Evolutionary conservation across 208 protist genomes (phyloP).

Genomic region (Trypanosoma melophagium): DNA sequence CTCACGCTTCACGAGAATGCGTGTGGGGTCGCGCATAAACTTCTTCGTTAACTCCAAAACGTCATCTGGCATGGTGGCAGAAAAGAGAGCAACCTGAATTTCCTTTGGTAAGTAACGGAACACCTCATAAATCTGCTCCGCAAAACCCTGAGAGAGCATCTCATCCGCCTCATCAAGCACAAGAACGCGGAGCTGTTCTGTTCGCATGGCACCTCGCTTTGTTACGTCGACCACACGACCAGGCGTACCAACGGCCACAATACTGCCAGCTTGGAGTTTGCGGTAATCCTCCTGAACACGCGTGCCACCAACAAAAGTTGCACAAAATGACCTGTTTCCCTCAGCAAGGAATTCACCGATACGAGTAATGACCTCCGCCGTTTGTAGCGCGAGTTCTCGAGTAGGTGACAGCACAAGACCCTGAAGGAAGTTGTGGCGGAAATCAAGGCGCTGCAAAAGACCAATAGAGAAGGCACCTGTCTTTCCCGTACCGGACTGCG

Average conservation of each 20-base stretch:
- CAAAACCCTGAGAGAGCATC: constrained; percentile 97
- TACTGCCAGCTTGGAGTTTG: constrained; percentile 88
- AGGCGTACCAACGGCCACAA: constrained; percentile 97
- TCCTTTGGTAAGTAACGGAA: constrained; percentile 96
- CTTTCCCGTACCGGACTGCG: constrained; percentile 97
- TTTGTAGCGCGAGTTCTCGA: constrained; percentile 96
- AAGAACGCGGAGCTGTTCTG: constrained; percentile 93
- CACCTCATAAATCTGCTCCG: constrained; percentile 99
- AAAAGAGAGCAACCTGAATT: constrained; percentile 98
- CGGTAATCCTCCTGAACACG: constrained; percentile 95
- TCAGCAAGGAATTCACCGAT: constrained; percentile 96
- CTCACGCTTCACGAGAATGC: constrained; percentile 99
- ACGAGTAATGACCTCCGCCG: constrained; percentile 93
- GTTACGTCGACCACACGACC: constrained; percentile 98
- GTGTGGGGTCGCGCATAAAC: constrained; percentile 98
- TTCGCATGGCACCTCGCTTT: constrained; percentile 84
- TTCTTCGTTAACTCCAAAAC: constrained; percentile 98
- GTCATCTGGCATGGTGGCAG: constrained; percentile 98
- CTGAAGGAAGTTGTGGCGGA: constrained; percentile 85
- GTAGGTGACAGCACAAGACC: constrained; percentile 96
- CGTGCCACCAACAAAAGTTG: constrained; percentile 94
- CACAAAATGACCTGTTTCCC: constrained; percentile 63
- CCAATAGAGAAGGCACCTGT: constrained; percentile 98
- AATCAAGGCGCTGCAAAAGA: constrained; percentile 93
- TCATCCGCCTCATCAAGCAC: constrained; percentile 99